A percentile compares a stretch with the other conserved stretches of the same genome.
Evolutionary conservation across 495 filamentous ascomycete genomes (phyloP).

Genomic region (Lentithecium fluviatile): DNA sequence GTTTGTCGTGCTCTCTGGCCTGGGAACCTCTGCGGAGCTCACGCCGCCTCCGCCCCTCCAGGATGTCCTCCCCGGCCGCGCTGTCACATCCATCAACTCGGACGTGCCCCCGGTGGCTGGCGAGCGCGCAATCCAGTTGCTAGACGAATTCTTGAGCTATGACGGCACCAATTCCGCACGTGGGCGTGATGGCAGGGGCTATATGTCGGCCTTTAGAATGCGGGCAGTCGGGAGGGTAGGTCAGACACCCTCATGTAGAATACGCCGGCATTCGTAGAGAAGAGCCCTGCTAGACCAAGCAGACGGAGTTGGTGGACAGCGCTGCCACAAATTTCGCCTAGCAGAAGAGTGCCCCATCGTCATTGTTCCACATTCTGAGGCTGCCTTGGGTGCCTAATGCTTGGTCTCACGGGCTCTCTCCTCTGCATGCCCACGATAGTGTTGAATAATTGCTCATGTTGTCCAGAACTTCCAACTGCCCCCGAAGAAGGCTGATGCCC

Average conservation of each 20-base stretch:
- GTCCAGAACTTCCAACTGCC: constrained; percentile 60
- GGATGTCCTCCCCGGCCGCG: constrained; percentile 55
- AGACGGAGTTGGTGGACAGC: too few species aligned
- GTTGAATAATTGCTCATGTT: constrained; percentile 16
- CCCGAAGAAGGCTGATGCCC: constrained; percentile 61
- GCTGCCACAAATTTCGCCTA: too few species aligned
- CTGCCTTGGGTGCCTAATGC: too few species aligned
- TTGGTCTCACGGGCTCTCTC: too few species aligned
- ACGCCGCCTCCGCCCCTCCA: constrained; percentile 18
- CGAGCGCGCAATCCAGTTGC: constrained; percentile 62
- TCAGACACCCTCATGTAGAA: constrained; percentile 41
- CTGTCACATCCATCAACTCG: constrained; percentile 57
- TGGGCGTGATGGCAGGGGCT: constrained; percentile 42
- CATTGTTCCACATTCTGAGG: too few species aligned
- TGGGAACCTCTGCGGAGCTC: constrained; percentile 47
- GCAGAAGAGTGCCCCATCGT: too few species aligned
- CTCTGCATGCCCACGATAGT: constrained; percentile 1
- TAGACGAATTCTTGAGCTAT: constrained; percentile 63
- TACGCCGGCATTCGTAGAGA: too few species aligned
- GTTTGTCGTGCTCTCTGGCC: constrained; percentile 73
- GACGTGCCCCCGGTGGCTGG: constrained; percentile 65
- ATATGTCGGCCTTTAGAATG: constrained; percentile 56
- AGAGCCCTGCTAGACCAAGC: too few species aligned
- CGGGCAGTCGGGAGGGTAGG: constrained; percentile 76
- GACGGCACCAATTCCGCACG: constrained; percentile 65